A percentile compares a stretch with the other conserved stretches of the same genome.
These are phyloP conservation scores for Hypoxylon fragiforme DNA, from an alignment of 495 filamentous ascomycete genomes.

Conservation along the genomic window DNA sequence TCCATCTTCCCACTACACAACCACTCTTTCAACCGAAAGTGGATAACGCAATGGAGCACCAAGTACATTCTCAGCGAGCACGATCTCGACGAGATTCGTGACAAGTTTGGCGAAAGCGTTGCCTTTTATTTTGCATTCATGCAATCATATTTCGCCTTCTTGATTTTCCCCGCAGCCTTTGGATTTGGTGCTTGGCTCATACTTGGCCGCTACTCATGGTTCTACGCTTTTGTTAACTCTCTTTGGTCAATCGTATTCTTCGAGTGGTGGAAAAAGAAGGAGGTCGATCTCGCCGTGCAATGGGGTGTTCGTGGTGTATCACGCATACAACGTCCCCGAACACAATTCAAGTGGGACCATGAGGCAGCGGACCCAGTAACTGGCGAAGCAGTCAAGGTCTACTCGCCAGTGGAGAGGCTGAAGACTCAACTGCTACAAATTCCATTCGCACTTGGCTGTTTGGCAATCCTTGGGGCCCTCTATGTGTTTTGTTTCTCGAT, in stretches of 20 bases:
- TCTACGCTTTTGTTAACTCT: constrained; percentile 80
- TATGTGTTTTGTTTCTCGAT: constrained; percentile 90
- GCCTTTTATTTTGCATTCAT: constrained; percentile 97
- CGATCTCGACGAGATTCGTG: constrained; percentile 82
- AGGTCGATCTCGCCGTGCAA: constrained; percentile 83
- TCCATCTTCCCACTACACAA: constrained; percentile 90
- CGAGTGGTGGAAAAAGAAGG: constrained; percentile 96
- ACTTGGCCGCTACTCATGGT: constrained; percentile 78
- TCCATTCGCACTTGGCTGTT: constrained; percentile 80
- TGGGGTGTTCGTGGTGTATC: constrained; percentile 93
- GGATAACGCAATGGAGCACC: constrained; percentile 86
- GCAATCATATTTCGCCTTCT: constrained; percentile 86
- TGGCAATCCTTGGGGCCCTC: constrained; percentile 70
- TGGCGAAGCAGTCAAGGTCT: constrained; percentile 78
- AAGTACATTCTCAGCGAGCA: constrained; percentile 76
- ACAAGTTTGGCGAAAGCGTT: constrained; percentile 90
- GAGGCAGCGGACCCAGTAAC: constrained; percentile 79
- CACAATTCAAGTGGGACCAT: constrained; percentile 77
- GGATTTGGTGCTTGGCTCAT: constrained; percentile 81
- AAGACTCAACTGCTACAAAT: constrained; percentile 80
- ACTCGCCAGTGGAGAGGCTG: constrained; percentile 76
- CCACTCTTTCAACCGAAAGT: constrained; percentile 80
- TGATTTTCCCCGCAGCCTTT: constrained; percentile 81
- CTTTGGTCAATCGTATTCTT: constrained; percentile 91
- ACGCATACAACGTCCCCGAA: constrained; percentile 72